phyloP scores from a whole-genome alignment of 2,329 filamentous ascomycete species.

The Graphilbum sp. region DNA sequence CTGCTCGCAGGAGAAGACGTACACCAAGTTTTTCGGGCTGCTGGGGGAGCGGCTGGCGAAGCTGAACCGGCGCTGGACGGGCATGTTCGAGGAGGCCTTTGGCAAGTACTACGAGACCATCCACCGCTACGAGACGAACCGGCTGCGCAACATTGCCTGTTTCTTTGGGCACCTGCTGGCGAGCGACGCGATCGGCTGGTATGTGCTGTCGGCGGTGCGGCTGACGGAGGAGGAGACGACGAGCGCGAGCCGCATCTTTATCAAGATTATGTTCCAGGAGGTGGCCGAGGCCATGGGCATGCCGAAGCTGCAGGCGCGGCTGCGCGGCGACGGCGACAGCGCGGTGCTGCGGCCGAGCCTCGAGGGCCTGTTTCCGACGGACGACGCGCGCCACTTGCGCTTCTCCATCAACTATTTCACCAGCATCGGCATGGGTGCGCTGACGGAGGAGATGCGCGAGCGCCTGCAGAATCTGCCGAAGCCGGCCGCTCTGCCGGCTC shows the following conservation, averaged over 20 bases:
- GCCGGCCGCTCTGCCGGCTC: constrained; percentile 55
- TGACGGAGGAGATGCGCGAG: constrained; percentile 92
- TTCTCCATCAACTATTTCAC: constrained; percentile 99
- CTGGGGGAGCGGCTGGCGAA: constrained; percentile 93
- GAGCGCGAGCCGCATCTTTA: constrained; percentile 89
- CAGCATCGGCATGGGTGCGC: constrained; percentile 83
- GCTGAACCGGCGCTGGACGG: constrained; percentile 86
- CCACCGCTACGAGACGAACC: constrained; percentile 91
- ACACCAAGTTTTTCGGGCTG: constrained; percentile 91
- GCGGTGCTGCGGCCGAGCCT: constrained; percentile 51
- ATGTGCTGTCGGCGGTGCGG: constrained; percentile 69
- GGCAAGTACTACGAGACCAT: constrained; percentile 93
- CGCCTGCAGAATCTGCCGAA: constrained; percentile 80
- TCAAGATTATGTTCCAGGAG: constrained; percentile 95
- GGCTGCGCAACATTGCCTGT: constrained; percentile 82
- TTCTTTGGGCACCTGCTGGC: constrained; percentile 88
- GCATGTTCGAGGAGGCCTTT: constrained; percentile 82
- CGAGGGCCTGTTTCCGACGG: constrained; percentile 74
- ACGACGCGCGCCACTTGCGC: constrained; percentile 76
- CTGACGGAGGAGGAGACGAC: constrained; percentile 96
- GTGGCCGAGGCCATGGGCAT: constrained; percentile 76
- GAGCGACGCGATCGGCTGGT: constrained; percentile 82
- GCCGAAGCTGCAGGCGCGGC: constrained; percentile 56
- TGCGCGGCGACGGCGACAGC: constrained; percentile 48
- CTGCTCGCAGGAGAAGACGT: constrained; percentile 90